Base-by-base conservation (phyloP, 768 basidiomycete genomes). In the Vararia minispora region DNA sequence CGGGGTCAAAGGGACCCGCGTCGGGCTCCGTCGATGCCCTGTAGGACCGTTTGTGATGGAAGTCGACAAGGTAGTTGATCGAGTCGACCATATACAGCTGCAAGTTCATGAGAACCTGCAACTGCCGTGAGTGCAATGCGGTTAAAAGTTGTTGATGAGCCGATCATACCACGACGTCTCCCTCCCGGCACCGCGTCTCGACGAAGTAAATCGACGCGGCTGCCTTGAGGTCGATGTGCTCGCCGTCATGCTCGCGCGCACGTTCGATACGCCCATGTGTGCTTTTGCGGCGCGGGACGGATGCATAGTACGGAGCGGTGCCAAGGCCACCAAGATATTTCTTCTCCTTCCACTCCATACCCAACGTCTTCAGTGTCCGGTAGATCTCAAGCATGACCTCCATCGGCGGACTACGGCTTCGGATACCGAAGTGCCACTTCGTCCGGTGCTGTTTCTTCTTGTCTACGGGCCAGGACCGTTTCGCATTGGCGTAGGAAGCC, bases 311-410 rank as follows among this genome's bases (percentile, higher is more conserved):
- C 32, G 24, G 48, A 12, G 72, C 44, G 5, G 74, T 76, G 3
- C 83, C 83, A 21, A 87, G 53, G 4, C 81, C 79, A 1, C 83
- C 84, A 2, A 88, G 58, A 42, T 75, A 76, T 45, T 71, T 72
- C 68, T 95, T 95, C 64, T 84, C 78, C 58, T 87, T 87, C 95
- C 95, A 99, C 60, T 99, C 89, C 88, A 98, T 94, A 12, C 83
- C 87, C 14, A 97, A 67, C 43, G 78, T 66, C 61, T 83, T 82
- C 35, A 99, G 63, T 29, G 92, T 95, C 44, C 86, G 68, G 61
- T 99, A 98, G 36, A 99, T 95, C 69, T 97, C 94, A 18, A 95
- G 63, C 92, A 99, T 97, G 17, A 99, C 94, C 58, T 99, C 95
- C 87, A 98, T 94, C 16, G 92, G 95, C 23, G 91, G 88, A 41